These are phyloP conservation scores for Astrocystis sublimbata DNA, from an alignment of 495 filamentous ascomycete species.

Conservation along the genomic window DNA sequence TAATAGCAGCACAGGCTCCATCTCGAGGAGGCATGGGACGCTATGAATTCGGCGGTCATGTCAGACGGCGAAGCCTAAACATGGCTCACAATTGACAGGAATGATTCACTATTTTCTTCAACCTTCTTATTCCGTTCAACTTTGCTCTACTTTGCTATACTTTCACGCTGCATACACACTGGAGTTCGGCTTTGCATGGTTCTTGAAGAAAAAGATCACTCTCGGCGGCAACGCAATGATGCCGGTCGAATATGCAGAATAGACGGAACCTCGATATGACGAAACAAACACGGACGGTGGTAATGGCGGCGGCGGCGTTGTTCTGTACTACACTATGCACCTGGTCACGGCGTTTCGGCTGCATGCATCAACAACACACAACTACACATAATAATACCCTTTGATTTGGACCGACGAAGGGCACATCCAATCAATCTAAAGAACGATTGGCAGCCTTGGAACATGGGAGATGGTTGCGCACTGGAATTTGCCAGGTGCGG, in stretches of 20 bases:
- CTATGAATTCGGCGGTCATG: constrained; percentile 28
- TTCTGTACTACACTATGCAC: constrained; percentile 2
- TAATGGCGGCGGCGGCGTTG: constrained; percentile 10
- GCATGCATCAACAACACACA: neutral
- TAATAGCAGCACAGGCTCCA: constrained; percentile 21
- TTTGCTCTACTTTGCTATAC: neutral
- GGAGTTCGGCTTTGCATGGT: constrained; percentile 11
- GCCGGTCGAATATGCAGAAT: constrained; percentile 5
- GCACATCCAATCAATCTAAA: neutral
- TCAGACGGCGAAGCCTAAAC: constrained; percentile 23
- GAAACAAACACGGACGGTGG: no score
- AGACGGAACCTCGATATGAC: neutral
- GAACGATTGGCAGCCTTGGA: neutral
- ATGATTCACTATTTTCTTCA: neutral
- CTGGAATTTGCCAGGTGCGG: neutral
- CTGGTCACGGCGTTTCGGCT: constrained; percentile 16
- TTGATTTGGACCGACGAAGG: constrained; percentile 5
- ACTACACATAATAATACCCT: constrained; percentile 5
- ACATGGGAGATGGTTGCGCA: neutral
- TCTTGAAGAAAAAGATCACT: constrained; percentile 11
- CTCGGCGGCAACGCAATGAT: neutral
- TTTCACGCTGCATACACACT: neutral
- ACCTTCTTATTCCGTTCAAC: neutral
- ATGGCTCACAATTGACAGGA: neutral
- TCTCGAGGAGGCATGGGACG: constrained; percentile 27